phyloP scores from a whole-genome alignment of 805 yeast species.

The Saturnispora saitoi region DNA sequence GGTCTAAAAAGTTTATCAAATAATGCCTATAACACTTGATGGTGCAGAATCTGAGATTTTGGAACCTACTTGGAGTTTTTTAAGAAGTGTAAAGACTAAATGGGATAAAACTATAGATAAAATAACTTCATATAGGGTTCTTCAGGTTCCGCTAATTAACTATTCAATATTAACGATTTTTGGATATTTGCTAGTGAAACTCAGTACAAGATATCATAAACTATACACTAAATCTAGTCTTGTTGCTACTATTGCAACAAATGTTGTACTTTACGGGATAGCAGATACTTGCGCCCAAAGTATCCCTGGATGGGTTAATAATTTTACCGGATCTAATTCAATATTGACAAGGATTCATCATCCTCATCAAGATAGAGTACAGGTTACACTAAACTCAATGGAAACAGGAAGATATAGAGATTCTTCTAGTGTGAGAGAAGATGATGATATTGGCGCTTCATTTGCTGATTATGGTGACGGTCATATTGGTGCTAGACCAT shows the following conservation, averaged over 20 bases:
- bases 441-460: slow-evolving; percentile 1
- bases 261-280: slow-evolving; percentile 75
- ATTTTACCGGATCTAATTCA: background rate
- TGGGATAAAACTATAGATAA: background rate
- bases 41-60: background rate
- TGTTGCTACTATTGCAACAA: slow-evolving; percentile 73
- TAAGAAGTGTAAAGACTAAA: background rate
- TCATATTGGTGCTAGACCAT: slow-evolving; percentile 7
- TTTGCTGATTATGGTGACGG: slow-evolving; percentile 31
- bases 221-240: slow-evolving; percentile 58
- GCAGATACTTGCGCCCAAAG: slow-evolving; percentile 88
- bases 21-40: background rate
- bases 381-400: background rate
- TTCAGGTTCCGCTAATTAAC: slow-evolving; percentile 49
- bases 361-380: background rate
- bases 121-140: slow-evolving; percentile 22
- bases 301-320: slow-evolving; percentile 30
- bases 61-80: background rate
- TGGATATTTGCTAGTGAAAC: slow-evolving; percentile 39
- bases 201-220: slow-evolving; percentile 50
- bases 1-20: background rate
- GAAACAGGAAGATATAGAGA: slow-evolving; percentile 5
- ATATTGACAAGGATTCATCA: background rate
- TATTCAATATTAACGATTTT: slow-evolving; percentile 42
- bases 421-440: background rate